These are phyloP conservation scores for Xanthoconium purpureum DNA, from an alignment of 768 basidiomycete species.

Conservation along the genomic window DNA sequence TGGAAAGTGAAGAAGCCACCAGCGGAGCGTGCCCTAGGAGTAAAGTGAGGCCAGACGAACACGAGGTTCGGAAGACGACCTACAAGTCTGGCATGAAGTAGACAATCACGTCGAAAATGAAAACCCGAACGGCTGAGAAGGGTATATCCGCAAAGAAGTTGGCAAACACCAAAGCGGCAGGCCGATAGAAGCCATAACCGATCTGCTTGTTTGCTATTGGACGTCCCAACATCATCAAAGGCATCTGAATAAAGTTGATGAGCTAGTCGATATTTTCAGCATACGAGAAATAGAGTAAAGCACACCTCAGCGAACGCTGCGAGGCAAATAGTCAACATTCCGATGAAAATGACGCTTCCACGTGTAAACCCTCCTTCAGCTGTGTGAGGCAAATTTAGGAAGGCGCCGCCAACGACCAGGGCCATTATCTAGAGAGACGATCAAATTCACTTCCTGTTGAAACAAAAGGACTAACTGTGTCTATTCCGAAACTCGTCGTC, in stretches of 20 bases:
- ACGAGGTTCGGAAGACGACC: constrained; percentile 27
- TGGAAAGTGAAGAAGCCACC: constrained; percentile 57
- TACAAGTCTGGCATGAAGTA: constrained; percentile 64
- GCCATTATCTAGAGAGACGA: constrained; percentile 22
- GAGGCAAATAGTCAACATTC: constrained; percentile 62
- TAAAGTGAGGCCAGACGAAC: constrained; percentile 16
- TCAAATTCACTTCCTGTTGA: background rate
- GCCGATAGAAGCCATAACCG: constrained; percentile 62
- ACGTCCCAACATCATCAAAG: constrained; percentile 75
- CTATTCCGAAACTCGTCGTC: constrained; percentile 63
- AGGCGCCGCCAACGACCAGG: constrained; percentile 72
- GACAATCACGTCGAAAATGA: constrained; percentile 61
- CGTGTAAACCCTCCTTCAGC: constrained; percentile 85
- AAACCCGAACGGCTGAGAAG: constrained; percentile 56
- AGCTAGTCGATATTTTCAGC: constrained; percentile 1
- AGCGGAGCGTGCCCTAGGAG: constrained; percentile 31
- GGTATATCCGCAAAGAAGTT: constrained; percentile 70
- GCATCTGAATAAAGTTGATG: constrained; percentile 42
- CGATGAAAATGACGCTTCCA: constrained; percentile 75
- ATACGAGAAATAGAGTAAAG: constrained; percentile 9
- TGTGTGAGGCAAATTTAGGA: constrained; percentile 66
- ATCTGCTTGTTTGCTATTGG: constrained; percentile 72
- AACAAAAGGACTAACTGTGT: constrained; percentile 44
- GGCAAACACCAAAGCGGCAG: constrained; percentile 60
- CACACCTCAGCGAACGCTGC: constrained; percentile 70